Base-by-base conservation (phyloP, 1,139 yeast genomes). In the Arxiozyma telluris region DNA sequence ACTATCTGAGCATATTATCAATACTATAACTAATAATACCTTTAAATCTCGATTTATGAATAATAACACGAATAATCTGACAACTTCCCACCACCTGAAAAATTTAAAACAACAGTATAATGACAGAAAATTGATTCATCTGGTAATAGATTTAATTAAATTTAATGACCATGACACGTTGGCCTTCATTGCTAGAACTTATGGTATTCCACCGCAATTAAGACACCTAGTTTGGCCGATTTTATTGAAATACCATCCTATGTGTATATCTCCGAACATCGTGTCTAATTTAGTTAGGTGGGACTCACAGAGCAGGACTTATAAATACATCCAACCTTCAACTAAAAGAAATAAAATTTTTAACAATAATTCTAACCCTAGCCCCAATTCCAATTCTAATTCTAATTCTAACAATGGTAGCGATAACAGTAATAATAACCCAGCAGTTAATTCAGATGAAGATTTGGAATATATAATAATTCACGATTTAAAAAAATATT, bases 201-300 rank as follows among this genome's bases (percentile, higher is more conserved):
- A 82, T 57, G 97, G 98, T 1, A 75, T 90, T 27, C 97, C 97
- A 1, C 95, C 96, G 0, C 79, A 83, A 57, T 74, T 89, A 54
- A 76, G 98, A 57, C 83, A 81, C 61, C 76, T 79, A 57, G 85
- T 87, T 12, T 91, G 97, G 97, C 96, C 97, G 1, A 72, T 88
- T 9, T 69, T 91, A 52, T 71, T 91, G 57, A 83, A 83, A 60
- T 81, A 82, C 61, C 97, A 91, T 68, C 96, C 97, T 0, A 87
- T 84, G 73, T 96, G 89, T 18, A 71, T 81, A 47, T 76, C 82
- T 53, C 96, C 96, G 0, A 85, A 80, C 58, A 76, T 86, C 46
- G 78, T 79, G 58, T 84, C 89, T 1, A 88, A 84, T 52, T 63
- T 67, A 7, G 57, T 65, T 9, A 53, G 58, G 15, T 64, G 66